Evolutionary conservation across 2,329 filamentous ascomycete species (phyloP).

Genomic region (Alternaria novae-zelandiae): DNA sequence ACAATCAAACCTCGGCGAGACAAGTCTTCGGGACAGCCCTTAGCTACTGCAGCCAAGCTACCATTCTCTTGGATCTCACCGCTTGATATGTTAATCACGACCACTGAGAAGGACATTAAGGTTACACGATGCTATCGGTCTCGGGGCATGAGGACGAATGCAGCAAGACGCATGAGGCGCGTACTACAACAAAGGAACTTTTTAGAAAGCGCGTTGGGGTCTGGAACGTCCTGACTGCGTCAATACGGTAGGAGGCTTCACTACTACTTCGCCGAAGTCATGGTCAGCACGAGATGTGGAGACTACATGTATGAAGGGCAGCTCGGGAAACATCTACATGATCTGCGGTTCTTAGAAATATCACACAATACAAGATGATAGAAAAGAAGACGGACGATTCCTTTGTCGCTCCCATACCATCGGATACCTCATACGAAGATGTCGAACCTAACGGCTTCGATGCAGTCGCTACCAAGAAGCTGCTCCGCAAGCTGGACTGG

Average conservation of each 20-base stretch:
- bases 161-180: slow-evolving; percentile 5
- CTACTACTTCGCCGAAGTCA: background rate
- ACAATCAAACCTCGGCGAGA: background rate
- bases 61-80: slow-evolving; percentile 4
- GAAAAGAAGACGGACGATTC: slow-evolving; percentile 19
- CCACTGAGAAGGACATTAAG: slow-evolving; percentile 16
- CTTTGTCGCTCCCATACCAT: slow-evolving; percentile 4
- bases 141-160: slow-evolving; percentile 16
- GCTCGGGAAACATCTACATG: too few species aligned
- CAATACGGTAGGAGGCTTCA: background rate
- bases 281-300: background rate
- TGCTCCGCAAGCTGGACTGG: slow-evolving; percentile 62
- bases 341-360: too few species aligned
- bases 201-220: background rate
- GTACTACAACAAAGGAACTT: slow-evolving; percentile 1
- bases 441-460: slow-evolving; percentile 47
- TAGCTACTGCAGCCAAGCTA: background rate
- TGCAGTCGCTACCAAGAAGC: slow-evolving; percentile 53
- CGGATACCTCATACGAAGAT: slow-evolving; percentile 22
- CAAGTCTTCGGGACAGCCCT: background rate
- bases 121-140: slow-evolving; percentile 21
- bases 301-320: background rate
- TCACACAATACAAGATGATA: slow-evolving; percentile 2
- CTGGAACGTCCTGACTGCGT: slow-evolving; percentile 9
- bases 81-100: background rate